Conservation (phyloP, 352 stramenopile genomes). For the Globisporangium acanthophoron region DNA sequence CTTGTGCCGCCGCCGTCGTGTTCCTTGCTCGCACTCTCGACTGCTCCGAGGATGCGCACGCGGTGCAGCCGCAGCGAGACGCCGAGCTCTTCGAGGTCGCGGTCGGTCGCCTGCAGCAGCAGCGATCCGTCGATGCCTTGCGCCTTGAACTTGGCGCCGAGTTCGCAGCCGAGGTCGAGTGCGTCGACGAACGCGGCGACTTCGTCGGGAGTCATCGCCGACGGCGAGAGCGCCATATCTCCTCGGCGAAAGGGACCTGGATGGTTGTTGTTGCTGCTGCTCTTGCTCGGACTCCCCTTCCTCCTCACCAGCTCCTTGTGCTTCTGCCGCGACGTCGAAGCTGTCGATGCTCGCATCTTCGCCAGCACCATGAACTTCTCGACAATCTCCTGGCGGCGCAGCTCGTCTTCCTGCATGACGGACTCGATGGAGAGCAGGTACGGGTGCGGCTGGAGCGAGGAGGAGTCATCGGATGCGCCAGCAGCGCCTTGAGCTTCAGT, state of each 20-base stretch:
- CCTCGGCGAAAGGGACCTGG: not conserved
- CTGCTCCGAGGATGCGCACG: constrained; percentile 54
- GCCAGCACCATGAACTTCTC: constrained; percentile 27
- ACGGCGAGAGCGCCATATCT: not conserved
- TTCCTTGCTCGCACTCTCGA: constrained; percentile 6
- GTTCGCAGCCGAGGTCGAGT: constrained; percentile 30
- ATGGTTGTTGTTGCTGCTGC: constrained; percentile 7
- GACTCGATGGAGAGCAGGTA: constrained; percentile 26
- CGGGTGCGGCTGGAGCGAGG: not conserved
- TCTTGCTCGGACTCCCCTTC: not conserved
- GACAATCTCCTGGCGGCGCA: constrained; percentile 51
- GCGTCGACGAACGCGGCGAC: constrained; percentile 50
- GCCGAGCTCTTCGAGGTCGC: constrained; percentile 64
- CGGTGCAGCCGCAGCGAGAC: constrained; percentile 64
- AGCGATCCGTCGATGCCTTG: constrained; percentile 63
- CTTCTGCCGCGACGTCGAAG: constrained; percentile 14
- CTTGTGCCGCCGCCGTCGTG: not conserved
- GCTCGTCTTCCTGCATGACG: constrained; percentile 43
- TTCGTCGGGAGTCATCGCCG: constrained; percentile 29
- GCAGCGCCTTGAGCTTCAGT: not conserved
- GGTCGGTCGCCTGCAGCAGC: constrained; percentile 43
- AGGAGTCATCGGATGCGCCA: not conserved
- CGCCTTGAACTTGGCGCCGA: constrained; percentile 29
- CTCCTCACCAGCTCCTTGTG: constrained; percentile 4
- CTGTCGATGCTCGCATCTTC: constrained; percentile 9